Evolutionary conservation across 805 yeast genomes (phyloP).

Genomic region (Yarrowia divulgata): DNA sequence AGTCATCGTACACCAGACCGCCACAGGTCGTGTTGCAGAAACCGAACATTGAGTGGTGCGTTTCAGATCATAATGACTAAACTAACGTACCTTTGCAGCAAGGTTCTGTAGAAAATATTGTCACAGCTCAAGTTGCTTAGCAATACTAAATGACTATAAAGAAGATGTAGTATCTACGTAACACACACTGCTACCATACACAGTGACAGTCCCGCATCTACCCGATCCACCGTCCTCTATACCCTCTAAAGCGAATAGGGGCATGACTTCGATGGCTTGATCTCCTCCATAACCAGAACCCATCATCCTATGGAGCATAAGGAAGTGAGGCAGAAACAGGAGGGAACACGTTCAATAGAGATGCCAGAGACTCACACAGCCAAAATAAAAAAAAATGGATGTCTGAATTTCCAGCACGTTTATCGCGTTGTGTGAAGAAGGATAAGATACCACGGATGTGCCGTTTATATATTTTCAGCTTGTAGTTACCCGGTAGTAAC

Average conservation of each 20-base stretch:
- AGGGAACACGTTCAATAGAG: constrained; percentile 41
- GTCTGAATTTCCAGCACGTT: constrained; percentile 10
- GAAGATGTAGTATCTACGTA: constrained; percentile 36
- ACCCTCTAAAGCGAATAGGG: constrained; percentile 39
- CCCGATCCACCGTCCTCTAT: constrained; percentile 44
- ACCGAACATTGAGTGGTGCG: too few species aligned
- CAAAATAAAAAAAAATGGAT: not conserved
- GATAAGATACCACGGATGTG: not conserved
- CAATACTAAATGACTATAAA: not conserved
- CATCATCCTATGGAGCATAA: constrained; percentile 47
- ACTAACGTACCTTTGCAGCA: not conserved
- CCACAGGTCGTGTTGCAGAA: too few species aligned
- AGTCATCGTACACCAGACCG: too few species aligned
- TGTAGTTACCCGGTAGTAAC: constrained; percentile 13
- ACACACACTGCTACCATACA: constrained; percentile 40
- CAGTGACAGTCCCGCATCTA: constrained; percentile 43
- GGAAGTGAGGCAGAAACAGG: constrained; percentile 51
- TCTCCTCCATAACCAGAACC: constrained; percentile 52
- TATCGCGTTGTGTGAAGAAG: constrained; percentile 8
- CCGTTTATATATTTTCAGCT: not conserved
- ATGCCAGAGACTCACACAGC: constrained; percentile 22
- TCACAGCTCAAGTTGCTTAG: not conserved
- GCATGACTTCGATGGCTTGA: constrained; percentile 44
- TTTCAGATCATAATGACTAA: not conserved
- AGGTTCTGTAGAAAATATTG: too few species aligned